Base-by-base conservation (phyloP, 371 early-diverging fungal species). In the Mucor plumbeus region DNA sequence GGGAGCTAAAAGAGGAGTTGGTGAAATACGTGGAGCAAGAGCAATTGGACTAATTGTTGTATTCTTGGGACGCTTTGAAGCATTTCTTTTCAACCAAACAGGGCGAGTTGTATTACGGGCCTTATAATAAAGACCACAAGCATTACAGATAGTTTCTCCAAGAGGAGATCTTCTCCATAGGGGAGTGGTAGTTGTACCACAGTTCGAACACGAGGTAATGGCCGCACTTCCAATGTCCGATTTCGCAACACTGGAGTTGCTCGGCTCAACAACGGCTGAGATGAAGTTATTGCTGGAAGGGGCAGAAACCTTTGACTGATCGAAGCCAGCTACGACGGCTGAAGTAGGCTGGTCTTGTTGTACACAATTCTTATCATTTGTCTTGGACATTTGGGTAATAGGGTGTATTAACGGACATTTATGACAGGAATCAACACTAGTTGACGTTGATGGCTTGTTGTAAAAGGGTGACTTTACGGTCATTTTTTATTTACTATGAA, bases 111-210 rank as follows among this genome's bases (percentile, higher is more conserved):
- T 87, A 66, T 93, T 91, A 59, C 94, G 87, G 26, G 94, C 92
- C 75, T 94, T 94, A 64, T 87, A 82, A 70, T 93, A 94, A 56
- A 93, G 85, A n/a, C 94, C 93, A 79, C 97, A 97, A 15, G 97
- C 96, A 79, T 96, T 97, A 78, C 97, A 97, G 66, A 96, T 88
- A 48, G 87, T 85, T 65, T 93, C 89, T 59, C 94, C 95, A 63
- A 89, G 82, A 44, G 89, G 88, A 65, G 91, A 91, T 71, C 96
- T 82, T 69, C 99, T 77, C 99, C 99, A 98, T 31, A 95, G 84
- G 15, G 97, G 97, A 7, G 98, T 98, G 35, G 87, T 80, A n/a
- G 90, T 92, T 11, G 93, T 94, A 17, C 87, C 86, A 85, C 97
- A 97, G 80, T 97, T 95, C 68, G 90, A 83, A 83, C 97, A 97